Conservation (phyloP, 805 yeast species). For the Kodamaea fukazawae region DNA sequence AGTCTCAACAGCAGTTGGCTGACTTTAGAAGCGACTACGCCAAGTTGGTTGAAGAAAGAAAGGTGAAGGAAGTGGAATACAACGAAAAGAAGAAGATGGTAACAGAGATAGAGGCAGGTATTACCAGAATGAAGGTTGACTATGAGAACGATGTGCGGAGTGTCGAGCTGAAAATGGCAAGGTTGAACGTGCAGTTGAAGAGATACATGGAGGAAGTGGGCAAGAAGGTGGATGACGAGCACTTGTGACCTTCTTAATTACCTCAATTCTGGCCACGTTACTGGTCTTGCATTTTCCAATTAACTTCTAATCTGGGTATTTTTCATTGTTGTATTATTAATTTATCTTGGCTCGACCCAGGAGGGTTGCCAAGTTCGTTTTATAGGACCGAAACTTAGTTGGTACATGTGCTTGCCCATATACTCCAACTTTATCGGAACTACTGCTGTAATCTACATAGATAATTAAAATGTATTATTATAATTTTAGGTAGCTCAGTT, state of each 20-base stretch:
- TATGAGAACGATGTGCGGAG: conserved; percentile 53
- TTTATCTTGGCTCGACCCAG: no score
- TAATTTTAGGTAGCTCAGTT: no score
- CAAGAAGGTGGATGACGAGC: conserved; percentile 18
- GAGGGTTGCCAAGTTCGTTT: no score
- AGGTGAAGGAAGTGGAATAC: conserved; percentile 47
- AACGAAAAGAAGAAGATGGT: conserved; percentile 48
- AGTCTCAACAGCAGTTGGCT: conserved; percentile 40
- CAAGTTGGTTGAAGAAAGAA: conserved; percentile 47
- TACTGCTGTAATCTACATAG: no score
- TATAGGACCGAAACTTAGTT: no score
- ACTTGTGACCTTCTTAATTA: not conserved
- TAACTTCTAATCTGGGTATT: conserved; percentile 28
- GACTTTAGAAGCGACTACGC: conserved; percentile 47
- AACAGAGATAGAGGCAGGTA: conserved; percentile 41
- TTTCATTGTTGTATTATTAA: no score
- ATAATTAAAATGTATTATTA: no score
- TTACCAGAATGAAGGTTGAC: conserved; percentile 34
- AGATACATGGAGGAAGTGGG: conserved; percentile 53
- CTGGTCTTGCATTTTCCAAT: not conserved
- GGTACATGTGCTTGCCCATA: no score
- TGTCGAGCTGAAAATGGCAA: conserved; percentile 52
- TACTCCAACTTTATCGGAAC: no score
- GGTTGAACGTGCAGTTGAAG: conserved; percentile 53
- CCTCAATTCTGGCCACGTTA: not conserved